A percentile compares a stretch with the other conserved stretches of the same genome.
These are phyloP conservation scores for Boechera stricta DNA, from an alignment of 345 rosid genomes.

Conservation along the genomic window DNA sequence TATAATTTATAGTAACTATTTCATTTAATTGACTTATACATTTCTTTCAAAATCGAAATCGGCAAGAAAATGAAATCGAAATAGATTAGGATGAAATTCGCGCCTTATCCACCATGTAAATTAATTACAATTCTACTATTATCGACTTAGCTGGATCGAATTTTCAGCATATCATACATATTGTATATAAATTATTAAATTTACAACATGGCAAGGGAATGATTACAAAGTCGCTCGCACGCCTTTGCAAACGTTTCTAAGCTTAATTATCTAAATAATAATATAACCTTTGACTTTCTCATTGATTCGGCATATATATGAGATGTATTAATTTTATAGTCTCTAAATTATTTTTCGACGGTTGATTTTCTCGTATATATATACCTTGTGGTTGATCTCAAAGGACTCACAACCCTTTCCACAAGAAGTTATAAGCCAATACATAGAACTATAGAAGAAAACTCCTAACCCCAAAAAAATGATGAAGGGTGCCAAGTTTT, in stretches of 20 bases:
- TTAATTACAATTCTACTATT: constrained; percentile 19
- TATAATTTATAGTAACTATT: background rate
- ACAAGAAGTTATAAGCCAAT: constrained; percentile 23
- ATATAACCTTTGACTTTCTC: constrained; percentile 30
- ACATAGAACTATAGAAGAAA: background rate
- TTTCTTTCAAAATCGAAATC: constrained; percentile 2
- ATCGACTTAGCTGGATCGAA: constrained; percentile 38
- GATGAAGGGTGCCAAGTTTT: constrained; percentile 35
- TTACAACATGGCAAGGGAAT: constrained; percentile 33
- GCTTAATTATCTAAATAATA: constrained; percentile 13
- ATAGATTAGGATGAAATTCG: constrained; percentile 8
- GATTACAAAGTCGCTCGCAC: constrained; percentile 43
- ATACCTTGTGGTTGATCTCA: constrained; percentile 23
- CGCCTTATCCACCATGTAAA: constrained; percentile 17
- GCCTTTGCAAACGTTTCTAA: constrained; percentile 31
- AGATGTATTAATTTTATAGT: background rate
- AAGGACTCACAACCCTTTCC: constrained; percentile 17
- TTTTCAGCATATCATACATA: constrained; percentile 8
- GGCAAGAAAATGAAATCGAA: background rate
- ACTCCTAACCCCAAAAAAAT: background rate
- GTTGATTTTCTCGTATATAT: constrained; percentile 34
- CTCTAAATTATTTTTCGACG: background rate
- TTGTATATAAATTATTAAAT: background rate
- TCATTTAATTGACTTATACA: constrained; percentile 12
- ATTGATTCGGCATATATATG: constrained; percentile 13